These are phyloP conservation scores for Debaryomyces subglobosus DNA, from an alignment of 1,139 yeast species.

Conservation along the genomic window DNA sequence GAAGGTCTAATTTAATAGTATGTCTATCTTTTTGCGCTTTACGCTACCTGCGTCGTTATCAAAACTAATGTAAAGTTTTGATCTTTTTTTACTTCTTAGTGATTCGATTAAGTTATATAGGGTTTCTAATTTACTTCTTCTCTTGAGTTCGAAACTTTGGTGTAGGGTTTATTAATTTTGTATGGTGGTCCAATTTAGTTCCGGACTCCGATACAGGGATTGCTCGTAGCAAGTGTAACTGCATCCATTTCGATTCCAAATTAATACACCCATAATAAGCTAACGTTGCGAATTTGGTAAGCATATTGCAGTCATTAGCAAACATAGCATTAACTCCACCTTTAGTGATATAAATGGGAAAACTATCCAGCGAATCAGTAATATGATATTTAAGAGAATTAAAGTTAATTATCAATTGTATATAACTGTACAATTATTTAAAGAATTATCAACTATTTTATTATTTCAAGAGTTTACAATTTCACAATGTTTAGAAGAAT, in stretches of 20 bases:
- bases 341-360: not conserved
- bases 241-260: not conserved
- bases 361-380: not conserved
- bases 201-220: not conserved
- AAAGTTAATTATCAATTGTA: not conserved
- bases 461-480: not conserved
- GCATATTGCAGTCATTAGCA: conserved; percentile 1
- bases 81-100: not conserved
- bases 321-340: not conserved
- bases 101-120: not conserved
- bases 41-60: not conserved
- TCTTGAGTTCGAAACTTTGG: not conserved
- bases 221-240: not conserved
- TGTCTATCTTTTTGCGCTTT: not conserved
- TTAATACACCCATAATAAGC: not conserved
- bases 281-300: conserved; percentile 5
- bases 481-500: conserved; percentile 1
- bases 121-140: not conserved
- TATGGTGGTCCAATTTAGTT: not conserved
- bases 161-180: not conserved
- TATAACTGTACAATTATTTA: not conserved
- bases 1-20: conserved; percentile 27
- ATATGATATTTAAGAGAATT: not conserved
- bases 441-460: not conserved
- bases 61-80: not conserved